Evolutionary conservation across 139 green algal genomes (phyloP).

Genomic region (Cymbomonas tetramitiformis): DNA sequence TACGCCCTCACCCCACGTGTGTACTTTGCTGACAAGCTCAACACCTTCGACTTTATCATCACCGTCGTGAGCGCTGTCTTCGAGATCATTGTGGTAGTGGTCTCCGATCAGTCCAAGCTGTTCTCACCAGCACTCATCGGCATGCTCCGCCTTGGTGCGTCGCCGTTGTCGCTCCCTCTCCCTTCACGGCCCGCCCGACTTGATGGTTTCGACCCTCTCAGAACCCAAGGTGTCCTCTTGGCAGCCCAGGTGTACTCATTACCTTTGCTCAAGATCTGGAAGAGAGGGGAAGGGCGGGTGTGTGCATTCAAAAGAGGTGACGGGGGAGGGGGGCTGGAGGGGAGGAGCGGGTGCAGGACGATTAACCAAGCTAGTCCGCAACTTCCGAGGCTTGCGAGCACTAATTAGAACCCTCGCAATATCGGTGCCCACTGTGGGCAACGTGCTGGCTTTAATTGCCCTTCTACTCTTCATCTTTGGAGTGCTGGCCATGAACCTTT

Average conservation of each 20-base stretch:
- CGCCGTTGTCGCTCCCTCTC: too few species aligned
- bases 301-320: too few species aligned
- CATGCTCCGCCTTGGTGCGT: slow-evolving; percentile 12
- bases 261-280: too few species aligned
- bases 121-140: too few species aligned
- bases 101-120: background rate
- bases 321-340: too few species aligned
- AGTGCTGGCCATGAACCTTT: slow-evolving; percentile 21
- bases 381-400: background rate
- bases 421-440: background rate
- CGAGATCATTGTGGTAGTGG: slow-evolving; percentile 1
- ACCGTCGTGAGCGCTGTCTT: slow-evolving; percentile 4
- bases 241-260: too few species aligned
- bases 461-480: slow-evolving; percentile 21
- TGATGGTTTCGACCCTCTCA: too few species aligned
- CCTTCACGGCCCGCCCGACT: too few species aligned
- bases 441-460: slow-evolving; percentile 12
- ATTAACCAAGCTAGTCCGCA: slow-evolving; percentile 7
- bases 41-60: slow-evolving; percentile 25
- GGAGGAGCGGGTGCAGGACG: too few species aligned
- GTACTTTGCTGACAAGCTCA: slow-evolving; percentile 38
- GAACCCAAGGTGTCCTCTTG: too few species aligned
- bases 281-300: too few species aligned
- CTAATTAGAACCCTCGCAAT: slow-evolving; percentile 8
- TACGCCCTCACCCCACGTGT: slow-evolving; percentile 18